Conservation (phyloP, 2,329 filamentous ascomycete genomes). For the Metarhizium guizhouense region DNA sequence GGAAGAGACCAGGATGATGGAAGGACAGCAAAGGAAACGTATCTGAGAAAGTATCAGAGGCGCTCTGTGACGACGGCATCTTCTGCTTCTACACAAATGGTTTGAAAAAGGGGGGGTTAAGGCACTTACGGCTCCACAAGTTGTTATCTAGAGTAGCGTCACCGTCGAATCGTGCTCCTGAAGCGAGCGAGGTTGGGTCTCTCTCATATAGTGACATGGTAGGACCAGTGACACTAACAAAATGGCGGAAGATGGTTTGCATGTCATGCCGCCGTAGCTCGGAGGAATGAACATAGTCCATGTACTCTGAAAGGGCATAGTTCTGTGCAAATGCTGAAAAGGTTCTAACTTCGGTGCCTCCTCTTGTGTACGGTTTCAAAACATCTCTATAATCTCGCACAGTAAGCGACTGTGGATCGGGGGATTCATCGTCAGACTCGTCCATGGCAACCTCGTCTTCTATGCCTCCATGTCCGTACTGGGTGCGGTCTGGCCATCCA, state of each 20-base stretch:
- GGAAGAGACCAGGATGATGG: constrained; percentile 75
- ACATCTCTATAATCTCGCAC: constrained; percentile 26
- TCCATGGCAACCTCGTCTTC: constrained; percentile 21
- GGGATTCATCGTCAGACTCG: constrained; percentile 52
- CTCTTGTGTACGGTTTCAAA: constrained; percentile 15
- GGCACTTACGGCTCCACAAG: constrained; percentile 51
- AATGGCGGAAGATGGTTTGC: constrained; percentile 80
- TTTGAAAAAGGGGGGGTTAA: background rate
- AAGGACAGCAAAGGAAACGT: constrained; percentile 78
- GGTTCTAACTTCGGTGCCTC: constrained; percentile 36
- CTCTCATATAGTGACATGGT: constrained; percentile 83
- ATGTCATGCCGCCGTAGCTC: constrained; percentile 75
- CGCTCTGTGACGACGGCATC: background rate
- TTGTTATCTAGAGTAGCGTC: constrained; percentile 56
- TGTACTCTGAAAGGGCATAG: constrained; percentile 54
- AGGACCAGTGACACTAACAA: constrained; percentile 80
- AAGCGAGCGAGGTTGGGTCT: constrained; percentile 63
- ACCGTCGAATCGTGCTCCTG: constrained; percentile 44
- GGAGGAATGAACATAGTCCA: constrained; percentile 54
- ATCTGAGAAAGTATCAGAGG: constrained; percentile 33
- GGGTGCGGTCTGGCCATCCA: background rate
- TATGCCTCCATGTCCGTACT: background rate
- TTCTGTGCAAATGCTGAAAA: constrained; percentile 40
- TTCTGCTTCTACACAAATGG: background rate
- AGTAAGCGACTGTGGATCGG: constrained; percentile 14